Evolutionary conservation across 1,284 basidiomycete species (phyloP), one percentile per base, ranked within the genome.

Genomic region (Boletus sp.): DNA sequence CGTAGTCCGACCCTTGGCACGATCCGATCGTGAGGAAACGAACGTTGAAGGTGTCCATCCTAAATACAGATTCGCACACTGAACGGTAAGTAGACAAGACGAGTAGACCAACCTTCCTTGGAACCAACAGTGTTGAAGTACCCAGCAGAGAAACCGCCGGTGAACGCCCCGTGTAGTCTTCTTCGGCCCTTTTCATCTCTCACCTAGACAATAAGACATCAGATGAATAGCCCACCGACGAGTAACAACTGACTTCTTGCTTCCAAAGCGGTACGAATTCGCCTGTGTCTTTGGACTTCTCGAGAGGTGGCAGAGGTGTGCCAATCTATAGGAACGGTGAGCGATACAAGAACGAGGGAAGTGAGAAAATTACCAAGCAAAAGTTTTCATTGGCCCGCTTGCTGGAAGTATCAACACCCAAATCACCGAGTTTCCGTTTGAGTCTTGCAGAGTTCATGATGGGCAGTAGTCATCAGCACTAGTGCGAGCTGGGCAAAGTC

Each of bases 231-330:
- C 54, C 60, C 57, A 62, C 61, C 15, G 39, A 44, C 0, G 42
- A 63, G 49, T 27, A 45, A 22, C 41, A 42, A 71, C 79, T 61
- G 61, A 92, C 94, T 65, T 98, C 94, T 78, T 98, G 96, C 72
- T 99, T 93, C 97, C 97, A 99, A 53, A 96, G 74, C 0, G 96
- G 97, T 47, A 97, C 91, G 73, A 93, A 97, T 72, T 98, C 96
- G 63, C 92, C 91, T 15, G 83, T 86, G 71, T 98, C 96, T 71
- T 87, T 92, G 39, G 85, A 86, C 65, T 93, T 94, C 64, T 91
- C 91, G 20, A 98, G 83, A 1, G 93, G 88, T 0, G 95, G 95
- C 1, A 97, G 77, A 8, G 94, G 94, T 24, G 94, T 98, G 8
- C 94, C 96, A 70, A 94, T 93, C 92, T 93, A 39, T 24, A 60